Evolutionary conservation across 148 eudicot genomes (phyloP).

Genomic region (Rhododendron griersonianum): DNA sequence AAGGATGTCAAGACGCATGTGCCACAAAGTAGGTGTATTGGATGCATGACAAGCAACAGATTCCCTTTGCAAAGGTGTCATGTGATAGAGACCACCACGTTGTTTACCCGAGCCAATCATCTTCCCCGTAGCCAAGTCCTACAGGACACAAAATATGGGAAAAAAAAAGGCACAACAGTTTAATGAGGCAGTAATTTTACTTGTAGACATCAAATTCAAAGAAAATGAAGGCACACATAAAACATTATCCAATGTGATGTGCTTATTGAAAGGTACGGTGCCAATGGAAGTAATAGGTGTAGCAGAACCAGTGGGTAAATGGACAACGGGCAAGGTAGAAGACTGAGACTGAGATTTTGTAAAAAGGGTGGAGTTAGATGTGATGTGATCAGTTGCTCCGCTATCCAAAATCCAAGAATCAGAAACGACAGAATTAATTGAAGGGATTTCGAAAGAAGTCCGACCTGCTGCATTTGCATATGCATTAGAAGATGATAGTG

Average conservation of each 20-base stretch:
- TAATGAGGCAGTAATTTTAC: background rate
- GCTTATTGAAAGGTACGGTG: background rate
- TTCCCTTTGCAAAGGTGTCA: background rate
- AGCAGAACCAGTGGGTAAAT: background rate
- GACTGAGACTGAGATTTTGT: background rate
- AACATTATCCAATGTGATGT: background rate
- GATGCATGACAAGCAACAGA: background rate
- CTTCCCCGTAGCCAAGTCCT: constrained; percentile 11
- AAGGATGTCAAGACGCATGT: background rate
- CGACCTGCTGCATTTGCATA: background rate
- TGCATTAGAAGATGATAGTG: background rate
- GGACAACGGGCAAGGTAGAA: background rate
- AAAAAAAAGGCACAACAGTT: background rate
- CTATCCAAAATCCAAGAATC: background rate
- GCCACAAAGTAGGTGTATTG: background rate
- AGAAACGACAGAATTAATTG: background rate
- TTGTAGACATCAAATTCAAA: background rate
- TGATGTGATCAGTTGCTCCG: background rate
- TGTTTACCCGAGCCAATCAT: constrained; percentile 14
- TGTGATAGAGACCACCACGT: constrained; percentile 4
- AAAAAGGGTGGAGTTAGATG: background rate
- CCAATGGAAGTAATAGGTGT: background rate
- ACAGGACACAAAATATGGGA: background rate
- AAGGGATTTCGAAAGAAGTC: background rate
- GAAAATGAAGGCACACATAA: background rate